Percentiles rank a stretch among this genome's conserved stretches.
Conservation (phyloP, 2,329 filamentous ascomycete species). For the Colletotrichum lupini region DNA sequence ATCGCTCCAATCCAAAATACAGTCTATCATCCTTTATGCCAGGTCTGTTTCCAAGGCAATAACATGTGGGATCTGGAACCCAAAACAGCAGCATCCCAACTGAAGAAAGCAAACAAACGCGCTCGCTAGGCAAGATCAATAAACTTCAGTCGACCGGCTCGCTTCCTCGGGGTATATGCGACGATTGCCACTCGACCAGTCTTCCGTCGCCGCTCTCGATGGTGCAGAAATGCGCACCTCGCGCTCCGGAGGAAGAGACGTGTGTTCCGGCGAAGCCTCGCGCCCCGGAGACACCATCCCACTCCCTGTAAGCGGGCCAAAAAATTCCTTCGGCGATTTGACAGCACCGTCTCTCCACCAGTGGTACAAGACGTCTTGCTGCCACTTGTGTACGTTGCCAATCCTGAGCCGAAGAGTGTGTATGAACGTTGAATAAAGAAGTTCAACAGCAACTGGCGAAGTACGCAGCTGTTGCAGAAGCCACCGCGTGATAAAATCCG, state of each 20-base stretch:
- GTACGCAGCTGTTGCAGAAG: constrained; percentile 61
- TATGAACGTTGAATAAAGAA: constrained; percentile 53
- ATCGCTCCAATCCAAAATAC: neutral
- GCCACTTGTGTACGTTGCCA: constrained; percentile 48
- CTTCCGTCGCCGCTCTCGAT: neutral
- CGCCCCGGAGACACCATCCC: neutral
- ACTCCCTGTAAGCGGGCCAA: constrained; percentile 22
- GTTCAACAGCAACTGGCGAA: constrained; percentile 56
- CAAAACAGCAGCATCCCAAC: neutral
- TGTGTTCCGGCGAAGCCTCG: neutral
- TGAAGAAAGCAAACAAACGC: neutral
- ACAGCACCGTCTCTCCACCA: constrained; percentile 47
- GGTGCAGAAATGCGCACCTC: neutral
- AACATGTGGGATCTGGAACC: neutral
- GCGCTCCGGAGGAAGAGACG: neutral
- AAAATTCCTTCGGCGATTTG: constrained; percentile 17
- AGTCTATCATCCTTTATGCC: neutral
- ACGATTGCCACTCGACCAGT: neutral
- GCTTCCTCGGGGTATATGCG: neutral
- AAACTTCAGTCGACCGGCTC: neutral
- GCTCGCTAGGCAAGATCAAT: neutral
- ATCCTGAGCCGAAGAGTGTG: constrained; percentile 46
- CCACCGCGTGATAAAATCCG: constrained; percentile 63
- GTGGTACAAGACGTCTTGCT: constrained; percentile 50
- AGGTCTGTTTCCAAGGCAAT: neutral